phyloP scores from a whole-genome alignment of 768 basidiomycete genomes.

The Suillus bovinus region DNA sequence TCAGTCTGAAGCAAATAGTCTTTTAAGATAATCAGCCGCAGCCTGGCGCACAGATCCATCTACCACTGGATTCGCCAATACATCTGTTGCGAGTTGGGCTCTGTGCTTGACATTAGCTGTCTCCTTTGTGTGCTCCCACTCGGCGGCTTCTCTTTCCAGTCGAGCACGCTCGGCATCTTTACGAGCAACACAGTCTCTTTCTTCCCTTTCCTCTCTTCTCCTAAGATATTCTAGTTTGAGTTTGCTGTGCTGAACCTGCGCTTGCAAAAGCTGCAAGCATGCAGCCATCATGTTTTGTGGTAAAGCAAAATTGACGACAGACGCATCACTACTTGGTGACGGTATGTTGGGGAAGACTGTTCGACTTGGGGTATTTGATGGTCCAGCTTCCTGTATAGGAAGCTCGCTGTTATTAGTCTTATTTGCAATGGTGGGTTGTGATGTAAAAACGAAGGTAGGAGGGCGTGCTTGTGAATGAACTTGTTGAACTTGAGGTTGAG shows the following conservation, averaged over 20 bases:
- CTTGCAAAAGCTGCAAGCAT: conserved; percentile 60
- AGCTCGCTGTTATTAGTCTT: conserved; percentile 18
- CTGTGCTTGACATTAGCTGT: conserved; percentile 57
- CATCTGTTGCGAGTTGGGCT: conserved; percentile 64
- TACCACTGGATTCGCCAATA: conserved; percentile 57
- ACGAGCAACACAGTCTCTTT: conserved; percentile 51
- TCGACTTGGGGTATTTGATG: conserved; percentile 20
- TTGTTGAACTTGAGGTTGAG: conserved; percentile 41
- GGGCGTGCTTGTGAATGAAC: conserved; percentile 29
- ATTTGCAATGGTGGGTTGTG: conserved; percentile 19
- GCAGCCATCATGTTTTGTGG: conserved; percentile 58
- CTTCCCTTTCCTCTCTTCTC: conserved; percentile 69
- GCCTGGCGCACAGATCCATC: conserved; percentile 65
- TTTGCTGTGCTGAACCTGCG: conserved; percentile 69
- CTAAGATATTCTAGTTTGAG: conserved; percentile 70
- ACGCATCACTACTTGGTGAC: conserved; percentile 36
- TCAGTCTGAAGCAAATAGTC: conserved; percentile 47
- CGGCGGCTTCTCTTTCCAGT: conserved; percentile 56
- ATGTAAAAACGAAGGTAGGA: conserved; percentile 18
- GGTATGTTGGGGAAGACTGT: conserved; percentile 13
- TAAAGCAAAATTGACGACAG: conserved; percentile 49
- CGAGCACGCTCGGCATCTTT: conserved; percentile 54
- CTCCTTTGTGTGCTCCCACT: conserved; percentile 54
- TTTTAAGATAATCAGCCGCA: conserved; percentile 72
- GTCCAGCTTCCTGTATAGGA: conserved; percentile 19